Evolutionary conservation across 176 grass and related monocot species (phyloP).

Genomic region (Avena sativa): DNA sequence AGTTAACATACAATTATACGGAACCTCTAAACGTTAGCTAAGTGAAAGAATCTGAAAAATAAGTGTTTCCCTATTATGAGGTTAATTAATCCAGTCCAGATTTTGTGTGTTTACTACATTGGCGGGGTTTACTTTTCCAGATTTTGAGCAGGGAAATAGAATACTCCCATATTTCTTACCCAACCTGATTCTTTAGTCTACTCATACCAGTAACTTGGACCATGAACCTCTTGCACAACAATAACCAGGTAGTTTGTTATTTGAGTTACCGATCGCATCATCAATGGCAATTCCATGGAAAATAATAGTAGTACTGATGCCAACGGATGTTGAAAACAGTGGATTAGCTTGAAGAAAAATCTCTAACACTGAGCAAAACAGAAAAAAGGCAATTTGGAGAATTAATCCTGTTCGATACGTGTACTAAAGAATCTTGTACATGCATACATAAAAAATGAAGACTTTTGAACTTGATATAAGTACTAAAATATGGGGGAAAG

Average conservation of each 20-base stretch:
- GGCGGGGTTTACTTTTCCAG: background rate
- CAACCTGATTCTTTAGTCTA: background rate
- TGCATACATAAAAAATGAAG: background rate
- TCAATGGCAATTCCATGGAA: background rate
- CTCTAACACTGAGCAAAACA: constrained; percentile 8
- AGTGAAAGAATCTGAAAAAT: constrained; percentile 20
- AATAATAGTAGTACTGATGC: background rate
- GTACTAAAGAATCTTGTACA: background rate
- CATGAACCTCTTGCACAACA: background rate
- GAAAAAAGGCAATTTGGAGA: background rate
- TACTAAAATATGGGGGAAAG: background rate
- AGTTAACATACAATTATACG: background rate
- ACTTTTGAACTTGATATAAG: constrained; percentile 8
- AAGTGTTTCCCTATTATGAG: background rate
- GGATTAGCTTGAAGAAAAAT: background rate
- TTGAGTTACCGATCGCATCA: background rate
- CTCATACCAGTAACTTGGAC: too few relatives aligned
- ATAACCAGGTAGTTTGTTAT: background rate
- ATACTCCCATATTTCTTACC: background rate
- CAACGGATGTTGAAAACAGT: background rate
- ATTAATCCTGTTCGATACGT: background rate
- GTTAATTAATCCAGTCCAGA: background rate
- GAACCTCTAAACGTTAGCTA: background rate
- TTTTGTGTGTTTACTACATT: background rate
- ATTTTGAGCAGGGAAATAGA: background rate